Base-by-base conservation (phyloP, 2,329 filamentous ascomycete species). In the Diplodia corticola region DNA sequence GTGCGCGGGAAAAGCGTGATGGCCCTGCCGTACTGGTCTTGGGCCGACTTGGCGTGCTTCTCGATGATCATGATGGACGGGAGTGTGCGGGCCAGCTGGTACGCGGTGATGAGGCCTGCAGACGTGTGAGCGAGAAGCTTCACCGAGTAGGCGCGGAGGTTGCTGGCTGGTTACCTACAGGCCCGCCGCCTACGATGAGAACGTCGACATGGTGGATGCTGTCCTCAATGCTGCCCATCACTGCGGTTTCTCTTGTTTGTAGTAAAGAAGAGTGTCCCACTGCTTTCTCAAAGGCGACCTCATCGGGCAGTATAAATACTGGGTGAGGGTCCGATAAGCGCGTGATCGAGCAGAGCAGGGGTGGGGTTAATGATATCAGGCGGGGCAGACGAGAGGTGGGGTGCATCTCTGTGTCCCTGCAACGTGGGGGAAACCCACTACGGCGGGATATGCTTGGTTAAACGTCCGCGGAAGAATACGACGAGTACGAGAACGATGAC, bases 1-100 rank as follows among this genome's bases (percentile, higher is more conserved):
- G 80, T 82, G 1, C 84, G 77, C 1, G 83, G 82, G 67, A 81
- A 86, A 2, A 86, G 79, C 0, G 84, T 84, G 67, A 85, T 84
- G 13, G 84, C 84, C 7, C 84, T 80, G 17, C 84, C 84, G 72
- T 83, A 85, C n/a, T 79, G 73, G 66, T 84, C 82, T 70, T 85
- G 83, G 1, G 77, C 73, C 0, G 80, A 79, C 69, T 84, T 85
- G 35, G 77, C 72, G 53, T 83, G 71, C 67, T 82, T 80, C 69
- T 85, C 83, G 64, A 85, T 78, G 53, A 84, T 81, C 63, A 79
- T 79, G 50, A 83, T 65, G 75, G 77, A 63, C 78, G 73, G 68
- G 71, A 78, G 67, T 80, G 77, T 77, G 80, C 76, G 77, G 49
- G 77, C 76, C 28, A 85, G 76, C 72, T 84, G 81, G 70, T 80